A percentile compares a stretch with the other conserved stretches of the same genome.
phyloP scores from a whole-genome alignment of 192 early-diverging fungal genomes.

The Gaertneriomyces semiglobifer region DNA sequence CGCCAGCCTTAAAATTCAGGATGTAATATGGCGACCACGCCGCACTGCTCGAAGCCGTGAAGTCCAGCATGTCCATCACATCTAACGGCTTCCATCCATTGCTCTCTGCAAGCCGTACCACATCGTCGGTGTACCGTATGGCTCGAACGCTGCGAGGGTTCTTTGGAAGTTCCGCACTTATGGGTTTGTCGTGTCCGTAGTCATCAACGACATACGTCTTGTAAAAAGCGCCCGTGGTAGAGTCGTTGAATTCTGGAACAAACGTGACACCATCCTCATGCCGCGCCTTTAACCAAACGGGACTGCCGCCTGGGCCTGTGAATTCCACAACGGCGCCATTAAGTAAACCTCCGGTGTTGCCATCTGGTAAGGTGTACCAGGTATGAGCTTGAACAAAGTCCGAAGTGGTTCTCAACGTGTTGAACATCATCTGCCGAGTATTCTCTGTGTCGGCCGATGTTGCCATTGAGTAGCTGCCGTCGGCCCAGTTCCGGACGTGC shows the following conservation, averaged over 20 bases:
- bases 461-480: neutral
- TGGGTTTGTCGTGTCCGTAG: neutral
- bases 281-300: neutral
- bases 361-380: neutral
- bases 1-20: neutral
- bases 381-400: neutral
- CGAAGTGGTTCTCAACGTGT: neutral
- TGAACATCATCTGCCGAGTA: neutral
- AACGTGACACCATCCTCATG: neutral
- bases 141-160: conserved; percentile 1
- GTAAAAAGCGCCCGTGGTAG: neutral
- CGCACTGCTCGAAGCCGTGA: neutral
- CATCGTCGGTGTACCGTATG: neutral
- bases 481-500: conserved; percentile 15
- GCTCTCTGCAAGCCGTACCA: neutral
- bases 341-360: neutral
- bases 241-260: neutral
- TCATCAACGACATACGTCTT: conserved; percentile 1
- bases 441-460: neutral
- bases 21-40: conserved; percentile 5
- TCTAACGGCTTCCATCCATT: neutral
- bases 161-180: neutral
- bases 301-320: neutral
- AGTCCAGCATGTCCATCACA: neutral
- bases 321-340: neutral